Base-by-base conservation (phyloP, 2,329 filamentous ascomycete genomes). In the Akanthomyces uredinophilus region DNA sequence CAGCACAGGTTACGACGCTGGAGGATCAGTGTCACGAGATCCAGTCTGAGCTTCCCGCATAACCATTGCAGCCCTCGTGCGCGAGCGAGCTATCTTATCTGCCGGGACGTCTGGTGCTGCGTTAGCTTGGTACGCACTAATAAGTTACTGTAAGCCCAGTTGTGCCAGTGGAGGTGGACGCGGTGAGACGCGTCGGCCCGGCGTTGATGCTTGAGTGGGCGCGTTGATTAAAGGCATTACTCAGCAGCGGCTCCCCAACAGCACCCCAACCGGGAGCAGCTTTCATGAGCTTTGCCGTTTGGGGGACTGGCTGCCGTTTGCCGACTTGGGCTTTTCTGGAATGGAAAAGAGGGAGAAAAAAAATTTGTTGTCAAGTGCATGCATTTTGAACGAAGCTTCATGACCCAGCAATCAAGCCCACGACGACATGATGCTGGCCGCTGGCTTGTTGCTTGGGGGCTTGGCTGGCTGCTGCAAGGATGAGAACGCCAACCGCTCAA, bases 191-290 rank as follows among this genome's bases (percentile, higher is more conserved):
- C 52, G 49, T 52, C 49, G n/a, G 8, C 4, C 7, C 24, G 32
- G 32, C 32, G 32, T 35, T 11, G 27, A 14, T 11, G 51, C 7
- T 27, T 46, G 24, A n/a, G 22, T 18, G 32, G 32, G 18, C 55
- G 55, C 55, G 55, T 58, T 58, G 44, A 50, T 39, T 58, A 22
- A 32, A 2, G 13, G 37, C 27, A 57, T 57, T 57, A 57, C 54
- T 58, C 55, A 57, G 54, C 54, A 47, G 44, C 20, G 10, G 5
- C 22, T 5, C n/a, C n/a, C n/a, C n/a, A n/a, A 18, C 43, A 46
- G 32, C 32, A 8, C 32, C 7, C 32, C 32, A 11, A 35, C 2
- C 32, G 32, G 32, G 32, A 35, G 10, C 32, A 35, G 32, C 32
- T 10, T 11, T 35, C 2, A 35, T 11, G 32, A 10, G 32, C 32